Percentiles rank a stretch among this genome's conserved stretches.
phyloP scores from a whole-genome alignment of 2,329 filamentous ascomycete genomes.

The Aspergillus amoenus region DNA sequence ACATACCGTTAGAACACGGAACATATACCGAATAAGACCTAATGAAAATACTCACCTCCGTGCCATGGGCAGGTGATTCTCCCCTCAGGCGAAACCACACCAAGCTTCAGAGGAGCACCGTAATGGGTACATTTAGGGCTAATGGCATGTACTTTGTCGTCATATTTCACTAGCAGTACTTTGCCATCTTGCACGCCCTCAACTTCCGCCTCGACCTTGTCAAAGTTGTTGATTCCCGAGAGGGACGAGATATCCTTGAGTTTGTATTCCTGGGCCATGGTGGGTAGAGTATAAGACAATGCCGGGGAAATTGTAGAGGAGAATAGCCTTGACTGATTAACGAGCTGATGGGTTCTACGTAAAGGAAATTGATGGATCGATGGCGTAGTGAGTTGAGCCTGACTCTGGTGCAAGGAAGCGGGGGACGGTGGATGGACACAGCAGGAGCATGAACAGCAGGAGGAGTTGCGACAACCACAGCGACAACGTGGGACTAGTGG shows the following conservation, averaged over 20 bases:
- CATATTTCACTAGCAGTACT: conserved; percentile 78
- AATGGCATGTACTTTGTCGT: conserved; percentile 73
- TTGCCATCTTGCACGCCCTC: conserved; percentile 86
- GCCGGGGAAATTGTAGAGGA: conserved; percentile 1
- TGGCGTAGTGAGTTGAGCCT: not conserved
- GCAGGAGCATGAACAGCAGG: conserved; percentile 23
- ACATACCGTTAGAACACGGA: not conserved
- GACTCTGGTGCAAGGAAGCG: not conserved
- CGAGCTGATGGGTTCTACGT: not conserved
- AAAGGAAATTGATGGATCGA: not conserved
- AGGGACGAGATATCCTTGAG: conserved; percentile 77
- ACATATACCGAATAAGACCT: not conserved
- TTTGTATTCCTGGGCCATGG: conserved; percentile 43
- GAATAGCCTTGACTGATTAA: conserved; percentile 2
- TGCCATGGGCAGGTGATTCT: conserved; percentile 95
- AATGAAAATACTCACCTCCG: conserved; percentile 63
- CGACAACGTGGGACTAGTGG: conserved; percentile 14
- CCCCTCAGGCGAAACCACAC: conserved; percentile 78
- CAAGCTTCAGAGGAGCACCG: conserved; percentile 83
- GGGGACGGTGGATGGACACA: conserved; percentile 21
- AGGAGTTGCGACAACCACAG: conserved; percentile 23
- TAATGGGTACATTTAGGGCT: conserved; percentile 88
- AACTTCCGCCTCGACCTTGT: conserved; percentile 86
- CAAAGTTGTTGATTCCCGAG: conserved; percentile 67
- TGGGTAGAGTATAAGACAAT: conserved; percentile 11